phyloP scores from a whole-genome alignment of 2,329 filamentous ascomycete species.

The Mycosphaerella sp. region DNA sequence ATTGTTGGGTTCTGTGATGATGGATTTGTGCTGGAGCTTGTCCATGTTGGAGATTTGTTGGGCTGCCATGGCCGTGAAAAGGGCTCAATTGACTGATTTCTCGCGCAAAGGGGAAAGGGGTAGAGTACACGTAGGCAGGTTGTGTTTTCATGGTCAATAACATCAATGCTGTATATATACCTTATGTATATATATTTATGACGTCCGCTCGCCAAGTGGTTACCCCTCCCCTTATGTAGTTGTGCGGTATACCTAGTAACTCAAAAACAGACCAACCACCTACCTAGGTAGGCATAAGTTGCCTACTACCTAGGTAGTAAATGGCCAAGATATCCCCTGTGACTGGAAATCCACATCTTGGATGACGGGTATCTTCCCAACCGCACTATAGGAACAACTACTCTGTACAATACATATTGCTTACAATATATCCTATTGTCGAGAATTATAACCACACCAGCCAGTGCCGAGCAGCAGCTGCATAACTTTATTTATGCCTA shows the following conservation, averaged over 20 bases:
- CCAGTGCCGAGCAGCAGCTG: no score
- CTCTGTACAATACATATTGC: no score
- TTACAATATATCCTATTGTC: no score
- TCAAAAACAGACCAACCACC: no score
- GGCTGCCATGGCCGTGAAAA: slow-evolving; percentile 1
- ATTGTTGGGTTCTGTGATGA: slow-evolving; percentile 25
- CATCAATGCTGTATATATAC: not conserved
- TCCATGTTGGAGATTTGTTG: slow-evolving; percentile 22
- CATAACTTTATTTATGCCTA: no score
- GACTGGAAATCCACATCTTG: no score
- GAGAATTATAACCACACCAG: no score
- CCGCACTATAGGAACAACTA: no score
- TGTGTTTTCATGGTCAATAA: not conserved
- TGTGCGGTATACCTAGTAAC: not conserved
- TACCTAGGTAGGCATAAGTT: no score
- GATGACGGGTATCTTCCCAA: no score
- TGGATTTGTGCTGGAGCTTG: slow-evolving; percentile 22
- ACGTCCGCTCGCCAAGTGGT: slow-evolving; percentile 6
- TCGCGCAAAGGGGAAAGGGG: not conserved
- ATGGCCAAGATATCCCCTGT: no score
- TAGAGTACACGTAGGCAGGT: not conserved
- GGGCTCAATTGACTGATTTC: not conserved
- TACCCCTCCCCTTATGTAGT: slow-evolving; percentile 8
- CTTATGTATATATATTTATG: not conserved
- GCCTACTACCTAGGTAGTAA: no score